Evolutionary conservation across 768 basidiomycete genomes (phyloP).

Genomic region (Kwoniella dejecticola): DNA sequence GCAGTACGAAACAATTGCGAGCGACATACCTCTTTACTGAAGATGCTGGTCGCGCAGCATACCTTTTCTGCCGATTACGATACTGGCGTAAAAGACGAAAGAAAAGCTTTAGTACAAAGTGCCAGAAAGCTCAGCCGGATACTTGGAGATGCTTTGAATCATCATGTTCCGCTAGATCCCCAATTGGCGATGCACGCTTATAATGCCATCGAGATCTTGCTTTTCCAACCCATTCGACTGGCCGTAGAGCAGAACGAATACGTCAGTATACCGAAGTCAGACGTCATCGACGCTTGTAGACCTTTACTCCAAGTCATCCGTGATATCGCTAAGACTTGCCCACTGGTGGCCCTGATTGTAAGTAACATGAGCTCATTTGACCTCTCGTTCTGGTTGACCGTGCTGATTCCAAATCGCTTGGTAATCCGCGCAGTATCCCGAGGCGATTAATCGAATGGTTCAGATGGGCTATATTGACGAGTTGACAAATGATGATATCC

Average conservation of each 20-base stretch:
- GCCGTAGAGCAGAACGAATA: neutral
- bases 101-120: neutral
- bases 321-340: neutral
- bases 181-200: slow-evolving; percentile 22
- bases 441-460: slow-evolving; percentile 21
- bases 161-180: slow-evolving; percentile 11
- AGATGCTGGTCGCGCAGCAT: slow-evolving; percentile 5
- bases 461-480: slow-evolving; percentile 19
- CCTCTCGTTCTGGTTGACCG: no score
- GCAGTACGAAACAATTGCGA: slow-evolving; percentile 13
- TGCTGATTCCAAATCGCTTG: no score
- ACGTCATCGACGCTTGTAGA: neutral
- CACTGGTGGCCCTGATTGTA: slow-evolving; percentile 15
- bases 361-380: neutral
- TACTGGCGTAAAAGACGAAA: neutral
- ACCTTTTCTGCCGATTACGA: neutral
- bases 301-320: slow-evolving; percentile 12
- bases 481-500: slow-evolving; percentile 14
- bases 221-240: slow-evolving; percentile 7
- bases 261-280: neutral
- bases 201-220: slow-evolving; percentile 20
- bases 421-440: slow-evolving; percentile 15
- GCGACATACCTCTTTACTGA: slow-evolving; percentile 5
- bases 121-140: slow-evolving; percentile 1
- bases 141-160: slow-evolving; percentile 3